Evolutionary conservation across 345 rosid species (phyloP).

Genomic region (Citrus cavaleriei): DNA sequence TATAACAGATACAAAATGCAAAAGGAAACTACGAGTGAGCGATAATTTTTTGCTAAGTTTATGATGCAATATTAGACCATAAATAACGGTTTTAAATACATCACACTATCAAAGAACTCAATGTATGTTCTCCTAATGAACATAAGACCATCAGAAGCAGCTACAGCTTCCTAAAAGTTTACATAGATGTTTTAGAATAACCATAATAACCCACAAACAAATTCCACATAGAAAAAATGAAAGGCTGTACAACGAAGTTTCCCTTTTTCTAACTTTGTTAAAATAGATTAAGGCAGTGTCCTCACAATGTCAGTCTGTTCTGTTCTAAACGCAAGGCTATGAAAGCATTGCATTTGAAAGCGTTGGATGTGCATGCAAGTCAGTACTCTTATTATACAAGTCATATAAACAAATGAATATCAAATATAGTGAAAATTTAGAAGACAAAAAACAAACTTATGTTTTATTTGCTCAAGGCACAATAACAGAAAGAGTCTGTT

Average conservation of each 20-base stretch:
- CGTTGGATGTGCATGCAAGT: not conserved
- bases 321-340: not conserved
- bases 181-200: not conserved
- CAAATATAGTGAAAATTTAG: not conserved
- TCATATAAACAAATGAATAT: not conserved
- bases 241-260: not conserved
- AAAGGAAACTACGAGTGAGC: not conserved
- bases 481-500: not conserved
- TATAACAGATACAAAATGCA: not conserved
- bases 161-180: not conserved
- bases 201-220: too few relatives aligned
- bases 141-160: not conserved
- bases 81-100: not conserved
- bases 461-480: not conserved
- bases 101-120: not conserved
- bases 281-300: not conserved
- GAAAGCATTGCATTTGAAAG: not conserved
- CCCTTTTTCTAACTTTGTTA: not conserved
- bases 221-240: too few relatives aligned
- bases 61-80: not conserved
- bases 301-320: not conserved
- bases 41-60: not conserved
- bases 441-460: not conserved
- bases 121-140: not conserved
- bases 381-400: not conserved